Evolutionary conservation across 805 yeast genomes (phyloP).

Genomic region (Candida maesae): DNA sequence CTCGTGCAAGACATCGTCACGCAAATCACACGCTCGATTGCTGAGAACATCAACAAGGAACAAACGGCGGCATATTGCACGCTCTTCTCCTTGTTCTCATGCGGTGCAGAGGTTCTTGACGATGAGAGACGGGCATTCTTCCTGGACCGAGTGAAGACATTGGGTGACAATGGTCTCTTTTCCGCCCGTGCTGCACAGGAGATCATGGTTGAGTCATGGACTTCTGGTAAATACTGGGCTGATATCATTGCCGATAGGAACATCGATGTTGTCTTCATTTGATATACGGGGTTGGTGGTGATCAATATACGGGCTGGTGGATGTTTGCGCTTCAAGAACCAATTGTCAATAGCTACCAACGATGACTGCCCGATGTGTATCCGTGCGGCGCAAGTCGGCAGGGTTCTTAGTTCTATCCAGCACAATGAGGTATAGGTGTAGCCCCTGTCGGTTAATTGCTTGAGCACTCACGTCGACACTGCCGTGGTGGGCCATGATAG

Average conservation of each 20-base stretch:
- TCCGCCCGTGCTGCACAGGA: constrained; percentile 21
- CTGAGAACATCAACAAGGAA: constrained; percentile 35
- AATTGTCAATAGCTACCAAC: too few species aligned
- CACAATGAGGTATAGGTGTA: too few species aligned
- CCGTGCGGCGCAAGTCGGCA: too few species aligned
- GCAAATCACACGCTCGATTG: constrained; percentile 34
- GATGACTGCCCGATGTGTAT: too few species aligned
- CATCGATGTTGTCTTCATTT: constrained; percentile 46
- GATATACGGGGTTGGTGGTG: constrained; percentile 4
- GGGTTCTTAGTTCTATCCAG: too few species aligned
- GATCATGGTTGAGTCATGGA: constrained; percentile 52
- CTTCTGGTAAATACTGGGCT: constrained; percentile 50
- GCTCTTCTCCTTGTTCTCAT: constrained; percentile 47
- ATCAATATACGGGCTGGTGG: not conserved
- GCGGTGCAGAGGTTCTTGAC: constrained; percentile 50
- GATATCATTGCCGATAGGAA: constrained; percentile 39
- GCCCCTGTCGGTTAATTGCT: too few species aligned
- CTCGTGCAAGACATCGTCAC: constrained; percentile 40
- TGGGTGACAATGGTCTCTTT: constrained; percentile 37
- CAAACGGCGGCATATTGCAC: constrained; percentile 52
- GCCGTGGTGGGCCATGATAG: too few species aligned
- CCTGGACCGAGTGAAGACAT: constrained; percentile 32
- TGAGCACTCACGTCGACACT: too few species aligned
- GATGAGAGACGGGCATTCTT: constrained; percentile 32
- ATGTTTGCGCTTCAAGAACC: not conserved